These are phyloP conservation scores for Euclidium syriacum DNA, from an alignment of 345 rosid genomes.

Conservation along the genomic window DNA sequence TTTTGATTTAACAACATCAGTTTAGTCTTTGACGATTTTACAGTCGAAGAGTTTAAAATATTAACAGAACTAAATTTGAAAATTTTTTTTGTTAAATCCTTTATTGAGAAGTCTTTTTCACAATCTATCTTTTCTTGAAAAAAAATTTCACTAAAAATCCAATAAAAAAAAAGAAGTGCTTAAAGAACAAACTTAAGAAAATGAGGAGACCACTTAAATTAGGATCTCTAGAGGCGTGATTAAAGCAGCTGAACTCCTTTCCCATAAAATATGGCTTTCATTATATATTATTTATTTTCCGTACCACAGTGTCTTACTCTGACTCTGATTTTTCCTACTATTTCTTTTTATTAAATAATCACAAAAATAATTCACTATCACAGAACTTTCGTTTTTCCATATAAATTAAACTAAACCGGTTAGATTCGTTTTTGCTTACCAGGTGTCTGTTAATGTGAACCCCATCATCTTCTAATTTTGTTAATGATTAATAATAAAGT, in stretches of 20 bases:
- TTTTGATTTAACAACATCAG: too few species aligned
- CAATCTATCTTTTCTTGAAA: too few species aligned
- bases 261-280: conserved; percentile 31
- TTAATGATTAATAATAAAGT: conserved; percentile 4
- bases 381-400: conserved; percentile 3
- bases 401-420: conserved; percentile 16
- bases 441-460: conserved; percentile 29
- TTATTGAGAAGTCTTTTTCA: too few species aligned
- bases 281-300: conserved; percentile 18
- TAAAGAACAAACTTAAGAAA: background rate
- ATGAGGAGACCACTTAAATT: background rate
- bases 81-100: too few species aligned
- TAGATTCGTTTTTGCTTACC: conserved; percentile 27
- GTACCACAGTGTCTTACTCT: conserved; percentile 33
- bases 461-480: conserved; percentile 19
- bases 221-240: conserved; percentile 24
- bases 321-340: conserved; percentile 9
- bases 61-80: too few species aligned
- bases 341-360: conserved; percentile 11
- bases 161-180: background rate
- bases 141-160: too few species aligned
- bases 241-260: conserved; percentile 30
- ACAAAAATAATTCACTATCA: conserved; percentile 7
- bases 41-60: too few species aligned
- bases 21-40: too few species aligned